These are phyloP conservation scores for Aspergillus sp. DNA, from an alignment of 2,329 filamentous ascomycete genomes.

Conservation along the genomic window DNA sequence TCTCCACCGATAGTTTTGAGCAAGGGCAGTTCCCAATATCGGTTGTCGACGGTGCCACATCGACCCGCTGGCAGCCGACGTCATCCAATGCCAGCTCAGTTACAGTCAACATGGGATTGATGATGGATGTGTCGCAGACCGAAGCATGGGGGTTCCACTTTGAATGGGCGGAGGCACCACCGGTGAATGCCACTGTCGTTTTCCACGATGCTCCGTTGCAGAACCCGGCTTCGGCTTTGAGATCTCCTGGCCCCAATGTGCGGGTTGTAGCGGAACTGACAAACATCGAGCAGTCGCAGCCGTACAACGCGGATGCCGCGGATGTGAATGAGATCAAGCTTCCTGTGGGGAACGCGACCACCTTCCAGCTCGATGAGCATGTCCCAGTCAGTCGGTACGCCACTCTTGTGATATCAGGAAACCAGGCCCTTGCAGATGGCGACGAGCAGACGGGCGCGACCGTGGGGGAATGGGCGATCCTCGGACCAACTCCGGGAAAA, in stretches of 20 bases:
- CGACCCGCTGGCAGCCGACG: slow-evolving; percentile 66
- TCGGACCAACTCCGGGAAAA: slow-evolving; percentile 24
- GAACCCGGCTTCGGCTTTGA: slow-evolving; percentile 13
- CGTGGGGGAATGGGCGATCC: slow-evolving; percentile 50
- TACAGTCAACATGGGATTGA: slow-evolving; percentile 56
- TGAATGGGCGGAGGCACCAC: slow-evolving; percentile 61
- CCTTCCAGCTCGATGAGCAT: slow-evolving; percentile 32
- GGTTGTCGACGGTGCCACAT: slow-evolving; percentile 65
- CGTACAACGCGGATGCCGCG: slow-evolving; percentile 35
- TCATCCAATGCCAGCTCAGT: slow-evolving; percentile 54
- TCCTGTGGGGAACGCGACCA: slow-evolving; percentile 45
- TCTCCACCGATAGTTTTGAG: slow-evolving; percentile 49
- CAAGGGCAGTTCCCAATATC: slow-evolving; percentile 69
- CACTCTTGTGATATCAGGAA: slow-evolving; percentile 46
- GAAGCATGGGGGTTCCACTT: slow-evolving; percentile 51
- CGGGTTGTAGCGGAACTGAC: slow-evolving; percentile 17
- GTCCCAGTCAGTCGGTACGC: slow-evolving; percentile 42
- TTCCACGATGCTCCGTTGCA: slow-evolving; percentile 52
- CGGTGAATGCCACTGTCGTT: slow-evolving; percentile 53
- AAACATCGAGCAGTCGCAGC: slow-evolving; percentile 37
- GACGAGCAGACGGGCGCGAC: slow-evolving; percentile 45
- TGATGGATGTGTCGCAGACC: slow-evolving; percentile 19
- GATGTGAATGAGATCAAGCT: slow-evolving; percentile 36
- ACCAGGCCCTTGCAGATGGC: slow-evolving; percentile 36
- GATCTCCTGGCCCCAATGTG: neutral